Evolutionary conservation across 148 eudicot genomes (phyloP).

Genomic region (Amaranthus hypochondriacus): DNA sequence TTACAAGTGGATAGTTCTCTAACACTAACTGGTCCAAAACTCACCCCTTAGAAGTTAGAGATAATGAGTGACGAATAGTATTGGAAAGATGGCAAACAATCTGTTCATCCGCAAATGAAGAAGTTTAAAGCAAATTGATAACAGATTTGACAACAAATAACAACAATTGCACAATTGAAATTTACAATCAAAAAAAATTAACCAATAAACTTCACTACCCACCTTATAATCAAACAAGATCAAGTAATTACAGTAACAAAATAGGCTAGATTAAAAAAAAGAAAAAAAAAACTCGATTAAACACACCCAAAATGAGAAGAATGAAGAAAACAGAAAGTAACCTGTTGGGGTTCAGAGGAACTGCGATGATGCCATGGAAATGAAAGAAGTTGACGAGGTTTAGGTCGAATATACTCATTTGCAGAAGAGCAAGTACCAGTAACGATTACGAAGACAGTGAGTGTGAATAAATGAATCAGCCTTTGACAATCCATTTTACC

Average conservation of each 20-base stretch:
- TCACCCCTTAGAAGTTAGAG: no score
- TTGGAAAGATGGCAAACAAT: no score
- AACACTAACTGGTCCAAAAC: no score
- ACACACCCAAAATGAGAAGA: background rate
- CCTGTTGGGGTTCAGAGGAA: slow-evolving; percentile 72
- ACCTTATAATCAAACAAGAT: background rate
- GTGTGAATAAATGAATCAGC: background rate
- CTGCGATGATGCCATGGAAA: slow-evolving; percentile 42
- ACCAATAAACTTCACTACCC: background rate
- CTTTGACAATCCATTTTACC: slow-evolving; percentile 17
- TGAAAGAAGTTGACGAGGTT: slow-evolving; percentile 51
- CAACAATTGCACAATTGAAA: no score
- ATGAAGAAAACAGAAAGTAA: background rate
- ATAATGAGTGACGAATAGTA: no score
- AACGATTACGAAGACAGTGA: slow-evolving; percentile 16
- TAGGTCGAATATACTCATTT: slow-evolving; percentile 60
- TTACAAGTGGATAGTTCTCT: no score
- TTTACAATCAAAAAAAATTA: background rate
- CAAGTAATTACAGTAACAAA: background rate
- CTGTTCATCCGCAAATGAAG: no score
- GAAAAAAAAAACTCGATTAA: background rate
- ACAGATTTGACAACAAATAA: no score
- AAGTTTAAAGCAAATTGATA: no score
- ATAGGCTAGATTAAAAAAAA: background rate
- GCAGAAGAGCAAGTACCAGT: slow-evolving; percentile 5